phyloP scores from a whole-genome alignment of 2,329 filamentous ascomycete genomes.

The Pseudogymnoascus sp. region DNA sequence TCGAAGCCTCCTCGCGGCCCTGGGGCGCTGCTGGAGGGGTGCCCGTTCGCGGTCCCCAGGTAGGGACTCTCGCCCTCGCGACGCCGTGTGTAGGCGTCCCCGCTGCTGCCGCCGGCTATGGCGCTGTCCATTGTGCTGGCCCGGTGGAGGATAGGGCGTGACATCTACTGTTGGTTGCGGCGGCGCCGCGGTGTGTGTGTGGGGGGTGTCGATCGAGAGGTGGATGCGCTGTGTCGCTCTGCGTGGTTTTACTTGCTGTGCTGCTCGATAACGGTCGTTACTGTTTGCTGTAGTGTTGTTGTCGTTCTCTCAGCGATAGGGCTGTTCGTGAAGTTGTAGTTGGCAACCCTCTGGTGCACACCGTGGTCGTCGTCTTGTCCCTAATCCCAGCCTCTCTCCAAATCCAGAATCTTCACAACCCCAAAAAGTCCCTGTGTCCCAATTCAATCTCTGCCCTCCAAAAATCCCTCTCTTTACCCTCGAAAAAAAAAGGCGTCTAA shows the following conservation, averaged over 20 bases:
- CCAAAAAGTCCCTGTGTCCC: not conserved
- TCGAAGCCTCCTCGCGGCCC: not conserved
- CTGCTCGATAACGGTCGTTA: not conserved
- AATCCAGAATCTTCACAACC: not conserved
- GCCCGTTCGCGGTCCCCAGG: not conserved
- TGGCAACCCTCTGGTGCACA: too few relatives aligned
- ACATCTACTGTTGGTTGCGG: conserved; percentile 29
- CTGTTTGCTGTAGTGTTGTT: not conserved
- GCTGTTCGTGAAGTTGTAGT: not conserved
- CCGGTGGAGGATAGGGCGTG: not conserved
- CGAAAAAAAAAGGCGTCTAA: not conserved
- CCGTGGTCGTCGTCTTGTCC: not conserved
- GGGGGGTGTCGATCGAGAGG: not conserved
- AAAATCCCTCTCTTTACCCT: not conserved
- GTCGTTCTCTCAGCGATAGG: not conserved
- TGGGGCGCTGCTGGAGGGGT: not conserved
- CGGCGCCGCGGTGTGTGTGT: not conserved
- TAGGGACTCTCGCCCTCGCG: not conserved
- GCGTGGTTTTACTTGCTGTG: not conserved
- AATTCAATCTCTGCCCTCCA: not conserved
- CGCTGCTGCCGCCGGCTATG: not conserved
- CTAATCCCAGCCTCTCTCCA: not conserved
- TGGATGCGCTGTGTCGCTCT: not conserved
- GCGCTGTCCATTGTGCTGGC: not conserved
- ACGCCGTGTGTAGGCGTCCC: not conserved